Conservation (phyloP, 176 grass and related monocot genomes). For the Pharus latifolius region DNA sequence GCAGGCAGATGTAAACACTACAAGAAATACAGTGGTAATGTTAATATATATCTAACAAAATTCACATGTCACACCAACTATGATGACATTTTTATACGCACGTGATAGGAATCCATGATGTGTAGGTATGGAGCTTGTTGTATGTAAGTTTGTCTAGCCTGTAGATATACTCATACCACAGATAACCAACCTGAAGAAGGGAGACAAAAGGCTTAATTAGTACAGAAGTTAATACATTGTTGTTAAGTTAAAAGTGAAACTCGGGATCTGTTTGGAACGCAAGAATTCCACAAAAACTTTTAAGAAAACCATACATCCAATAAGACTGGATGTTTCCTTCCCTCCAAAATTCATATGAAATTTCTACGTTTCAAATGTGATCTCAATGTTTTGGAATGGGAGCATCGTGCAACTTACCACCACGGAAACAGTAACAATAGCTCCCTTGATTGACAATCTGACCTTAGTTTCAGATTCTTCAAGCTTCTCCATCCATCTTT, state of each 20-base stretch:
- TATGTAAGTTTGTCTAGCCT: conserved; percentile 67
- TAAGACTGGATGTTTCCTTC: too few relatives aligned
- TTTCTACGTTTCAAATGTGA: too few relatives aligned
- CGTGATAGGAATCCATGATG: conserved; percentile 81
- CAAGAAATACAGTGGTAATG: neutral
- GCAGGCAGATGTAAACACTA: conserved; percentile 57
- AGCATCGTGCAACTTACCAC: too few relatives aligned
- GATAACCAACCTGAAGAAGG: conserved; percentile 41
- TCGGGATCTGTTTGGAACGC: too few relatives aligned
- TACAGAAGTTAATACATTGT: neutral
- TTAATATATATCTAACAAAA: conserved; percentile 6
- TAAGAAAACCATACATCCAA: too few relatives aligned
- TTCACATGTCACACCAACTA: neutral
- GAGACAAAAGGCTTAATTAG: neutral
- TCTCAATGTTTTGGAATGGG: too few relatives aligned
- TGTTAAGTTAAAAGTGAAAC: neutral
- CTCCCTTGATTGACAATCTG: conserved; percentile 33
- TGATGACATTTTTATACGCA: conserved; percentile 7
- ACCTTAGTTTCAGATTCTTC: conserved; percentile 45
- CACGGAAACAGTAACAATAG: conserved; percentile 36
- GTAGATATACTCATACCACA: conserved; percentile 73
- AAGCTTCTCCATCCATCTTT: conserved; percentile 57
- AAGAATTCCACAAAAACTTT: too few relatives aligned
- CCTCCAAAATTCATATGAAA: too few relatives aligned
- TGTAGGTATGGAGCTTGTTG: conserved; percentile 64